phyloP scores from a whole-genome alignment of 768 basidiomycete genomes.

The Nevesoporus exiguus region DNA sequence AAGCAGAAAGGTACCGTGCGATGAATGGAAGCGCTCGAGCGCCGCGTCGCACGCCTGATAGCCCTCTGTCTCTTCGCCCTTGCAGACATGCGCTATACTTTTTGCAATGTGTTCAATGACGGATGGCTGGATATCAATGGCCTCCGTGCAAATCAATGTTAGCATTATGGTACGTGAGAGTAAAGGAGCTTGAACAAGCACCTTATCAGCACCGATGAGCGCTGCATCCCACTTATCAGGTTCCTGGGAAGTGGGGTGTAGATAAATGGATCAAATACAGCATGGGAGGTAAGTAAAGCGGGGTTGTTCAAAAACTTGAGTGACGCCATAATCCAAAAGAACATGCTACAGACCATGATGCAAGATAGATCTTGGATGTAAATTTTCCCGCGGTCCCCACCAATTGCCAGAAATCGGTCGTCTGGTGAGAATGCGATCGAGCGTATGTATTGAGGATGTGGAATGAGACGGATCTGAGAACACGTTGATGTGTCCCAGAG shows the following conservation, averaged over 20 bases:
- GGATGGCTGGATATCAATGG: not conserved
- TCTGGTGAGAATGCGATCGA: not conserved
- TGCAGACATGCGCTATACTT: no score
- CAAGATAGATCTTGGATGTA: not conserved
- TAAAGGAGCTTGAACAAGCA: not conserved
- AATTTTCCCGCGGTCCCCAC: not conserved
- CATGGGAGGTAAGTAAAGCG: no score
- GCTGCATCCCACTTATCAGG: not conserved
- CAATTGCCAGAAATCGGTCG: not conserved
- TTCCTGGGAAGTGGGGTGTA: not conserved
- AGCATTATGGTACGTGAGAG: not conserved
- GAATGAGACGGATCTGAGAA: not conserved
- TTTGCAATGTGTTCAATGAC: not conserved
- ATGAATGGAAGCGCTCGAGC: not conserved
- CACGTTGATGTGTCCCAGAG: not conserved
- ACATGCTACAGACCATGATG: not conserved
- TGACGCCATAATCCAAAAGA: no score
- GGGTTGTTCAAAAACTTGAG: no score
- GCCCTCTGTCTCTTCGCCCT: no score
- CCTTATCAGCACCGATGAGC: not conserved
- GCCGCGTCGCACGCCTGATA: not conserved
- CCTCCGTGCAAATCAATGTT: not conserved
- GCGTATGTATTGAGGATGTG: not conserved
- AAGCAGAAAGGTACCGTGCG: not conserved
- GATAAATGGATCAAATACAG: not conserved